Evolutionary conservation across 2,329 filamentous ascomycete species (phyloP), one percentile per base, ranked within the genome.

Genomic region (Claviceps capensis): DNA sequence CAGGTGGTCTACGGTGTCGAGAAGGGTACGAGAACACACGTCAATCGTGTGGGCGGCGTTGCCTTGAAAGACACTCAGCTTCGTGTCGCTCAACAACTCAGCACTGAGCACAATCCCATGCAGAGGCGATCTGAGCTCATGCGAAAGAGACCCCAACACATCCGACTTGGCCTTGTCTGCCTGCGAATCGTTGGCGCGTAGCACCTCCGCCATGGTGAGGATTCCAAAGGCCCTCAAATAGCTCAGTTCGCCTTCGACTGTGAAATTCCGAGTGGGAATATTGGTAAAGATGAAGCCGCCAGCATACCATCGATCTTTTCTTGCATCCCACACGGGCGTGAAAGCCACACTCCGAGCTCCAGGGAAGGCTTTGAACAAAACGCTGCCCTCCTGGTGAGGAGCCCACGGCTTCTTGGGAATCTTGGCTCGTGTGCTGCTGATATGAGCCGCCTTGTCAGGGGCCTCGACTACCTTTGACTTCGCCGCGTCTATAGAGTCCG

Each of bases 111-210:
- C 63, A 30, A 83, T 74, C 2, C 79, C 80, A 52, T 83, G 79
- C 0, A 83, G 65, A 0, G 80, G 80, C 2, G 75, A 80, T 5
- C 80, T 69, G 9, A 83, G 63, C 59, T 83, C 80, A 58, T 83
- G 80, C 2, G 75, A 79, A 5, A 83, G 72, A 1, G 75, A 81
- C 0, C 76, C 75, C 7, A 83, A 70, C 30, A 80, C 75, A 52
- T 81, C 77, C 1, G 73, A 73, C 60, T 81, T 81, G 38, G 76
- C 73, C 50, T 68, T 72, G 40, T 72, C 68, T 0, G 67, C 65
- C 9, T 62, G 59, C 11, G 63, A 13, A 49, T 0, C 65, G 58
- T 13, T 69, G 61, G 5, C 78, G 54, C 2, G 74, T 67, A 73
- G 70, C 1, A 82, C 65, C 50, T 83, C 78, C 0, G 75, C 71